A percentile compares a stretch with the other conserved stretches of the same genome.
phyloP scores from a whole-genome alignment of 768 basidiomycete genomes.

The Podaxis sp. region DNA sequence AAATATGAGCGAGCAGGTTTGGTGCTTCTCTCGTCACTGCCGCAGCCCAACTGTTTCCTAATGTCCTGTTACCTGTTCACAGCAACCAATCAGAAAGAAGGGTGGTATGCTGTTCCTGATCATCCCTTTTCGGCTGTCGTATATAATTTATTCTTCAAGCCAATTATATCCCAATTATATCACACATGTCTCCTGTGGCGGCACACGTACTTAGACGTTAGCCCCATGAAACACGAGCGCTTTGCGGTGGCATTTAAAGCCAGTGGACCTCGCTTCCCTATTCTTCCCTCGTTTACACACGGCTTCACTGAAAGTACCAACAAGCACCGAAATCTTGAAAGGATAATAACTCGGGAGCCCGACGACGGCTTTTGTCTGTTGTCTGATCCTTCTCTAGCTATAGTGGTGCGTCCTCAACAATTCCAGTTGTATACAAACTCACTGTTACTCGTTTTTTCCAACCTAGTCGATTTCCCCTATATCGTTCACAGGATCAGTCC shows the following conservation, averaged over 20 bases:
- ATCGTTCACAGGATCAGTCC: background rate
- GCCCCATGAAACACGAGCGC: conserved; percentile 15
- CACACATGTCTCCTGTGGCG: conserved; percentile 16
- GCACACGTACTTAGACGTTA: conserved; percentile 6
- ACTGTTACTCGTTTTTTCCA: background rate
- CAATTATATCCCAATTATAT: conserved; percentile 9
- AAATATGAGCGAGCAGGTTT: conserved; percentile 14
- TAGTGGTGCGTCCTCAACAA: background rate
- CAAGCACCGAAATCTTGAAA: background rate
- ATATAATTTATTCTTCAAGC: background rate
- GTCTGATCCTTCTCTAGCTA: background rate
- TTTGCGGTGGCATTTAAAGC: conserved; percentile 14
- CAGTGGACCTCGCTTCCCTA: conserved; percentile 1
- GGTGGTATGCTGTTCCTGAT: conserved; percentile 9
- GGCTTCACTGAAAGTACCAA: background rate
- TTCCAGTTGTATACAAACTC: background rate
- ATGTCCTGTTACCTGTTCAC: conserved; percentile 5
- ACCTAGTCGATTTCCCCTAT: background rate
- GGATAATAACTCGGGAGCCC: background rate
- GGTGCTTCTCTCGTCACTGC: conserved; percentile 22
- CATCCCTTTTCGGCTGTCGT: background rate
- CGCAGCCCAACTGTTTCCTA: conserved; percentile 14
- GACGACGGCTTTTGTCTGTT: background rate
- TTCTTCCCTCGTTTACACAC: background rate
- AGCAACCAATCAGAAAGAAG: conserved; percentile 8